These are phyloP conservation scores for Colletotrichum somersetense DNA, from an alignment of 2,329 filamentous ascomycete genomes.

Conservation along the genomic window DNA sequence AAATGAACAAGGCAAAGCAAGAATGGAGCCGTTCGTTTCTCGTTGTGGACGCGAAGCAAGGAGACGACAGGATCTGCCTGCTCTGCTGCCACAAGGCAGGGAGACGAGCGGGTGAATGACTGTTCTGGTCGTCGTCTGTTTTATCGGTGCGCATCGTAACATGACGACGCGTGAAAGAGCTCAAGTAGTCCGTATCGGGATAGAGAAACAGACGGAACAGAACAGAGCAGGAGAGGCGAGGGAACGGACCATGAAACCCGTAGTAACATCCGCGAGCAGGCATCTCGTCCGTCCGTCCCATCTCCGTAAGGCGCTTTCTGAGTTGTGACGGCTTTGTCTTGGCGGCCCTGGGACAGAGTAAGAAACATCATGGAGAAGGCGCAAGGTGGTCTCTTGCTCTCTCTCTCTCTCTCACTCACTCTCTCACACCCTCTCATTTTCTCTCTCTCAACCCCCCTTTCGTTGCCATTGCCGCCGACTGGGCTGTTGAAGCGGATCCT, in stretches of 20 bases:
- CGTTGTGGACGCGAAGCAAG: not conserved
- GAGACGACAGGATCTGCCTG: not conserved
- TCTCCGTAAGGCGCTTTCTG: not conserved
- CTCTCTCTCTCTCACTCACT: not conserved
- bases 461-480: not conserved
- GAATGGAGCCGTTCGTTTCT: not conserved
- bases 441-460: no score
- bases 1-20: not conserved
- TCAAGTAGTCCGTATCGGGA: not conserved
- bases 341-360: not conserved
- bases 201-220: not conserved
- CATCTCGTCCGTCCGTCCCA: constrained; percentile 1
- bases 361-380: not conserved
- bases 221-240: not conserved
- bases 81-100: not conserved
- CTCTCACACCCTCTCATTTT: not conserved
- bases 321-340: not conserved
- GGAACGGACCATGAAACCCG: not conserved
- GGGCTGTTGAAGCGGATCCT: not conserved
- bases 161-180: not conserved
- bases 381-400: not conserved
- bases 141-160: constrained; percentile 27
- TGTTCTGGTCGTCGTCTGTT: no score
- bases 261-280: constrained; percentile 1
- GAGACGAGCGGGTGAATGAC: not conserved